These are phyloP conservation scores for Kwoniella sp. DNA, from an alignment of 768 basidiomycete genomes.

Conservation along the genomic window DNA sequence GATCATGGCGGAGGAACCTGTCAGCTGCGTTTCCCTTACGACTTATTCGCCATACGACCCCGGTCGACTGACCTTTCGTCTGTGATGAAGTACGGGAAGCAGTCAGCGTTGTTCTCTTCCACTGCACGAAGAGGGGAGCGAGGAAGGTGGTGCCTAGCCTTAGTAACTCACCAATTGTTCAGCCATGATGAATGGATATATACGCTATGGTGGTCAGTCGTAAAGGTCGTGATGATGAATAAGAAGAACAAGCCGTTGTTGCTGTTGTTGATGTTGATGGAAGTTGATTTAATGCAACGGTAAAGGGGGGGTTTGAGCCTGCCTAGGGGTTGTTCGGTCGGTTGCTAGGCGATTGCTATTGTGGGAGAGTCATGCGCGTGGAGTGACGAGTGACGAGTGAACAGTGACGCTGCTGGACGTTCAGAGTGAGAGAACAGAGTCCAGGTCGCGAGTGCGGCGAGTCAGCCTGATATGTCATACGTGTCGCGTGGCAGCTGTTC, in stretches of 20 bases:
- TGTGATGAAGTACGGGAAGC: constrained; percentile 24
- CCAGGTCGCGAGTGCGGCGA: not conserved
- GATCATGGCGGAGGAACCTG: not conserved
- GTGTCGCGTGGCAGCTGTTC: not conserved
- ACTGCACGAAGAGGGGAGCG: too few species aligned
- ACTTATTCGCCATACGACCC: not conserved
- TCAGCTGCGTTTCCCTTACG: not conserved
- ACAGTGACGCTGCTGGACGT: not conserved
- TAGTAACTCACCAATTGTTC: constrained; percentile 62
- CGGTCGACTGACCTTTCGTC: constrained; percentile 57
- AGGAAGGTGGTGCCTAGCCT: too few species aligned
- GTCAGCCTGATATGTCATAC: not conserved
- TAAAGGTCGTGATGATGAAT: constrained; percentile 8
- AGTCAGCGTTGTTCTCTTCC: constrained; percentile 8
- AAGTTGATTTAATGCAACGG: not conserved
- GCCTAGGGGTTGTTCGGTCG: too few species aligned
- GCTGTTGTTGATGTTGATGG: not conserved
- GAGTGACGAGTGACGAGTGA: not conserved
- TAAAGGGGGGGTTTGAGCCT: not conserved
- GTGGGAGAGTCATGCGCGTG: not conserved
- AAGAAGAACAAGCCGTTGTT: constrained; percentile 5
- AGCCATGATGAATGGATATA: constrained; percentile 58
- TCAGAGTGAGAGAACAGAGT: too few species aligned
- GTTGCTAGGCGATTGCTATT: not conserved
- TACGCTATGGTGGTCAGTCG: constrained; percentile 9